Percentiles rank a stretch among this genome's conserved stretches.
phyloP scores from a whole-genome alignment of 129 eudicot species.

The Tanacetum coccineum region DNA sequence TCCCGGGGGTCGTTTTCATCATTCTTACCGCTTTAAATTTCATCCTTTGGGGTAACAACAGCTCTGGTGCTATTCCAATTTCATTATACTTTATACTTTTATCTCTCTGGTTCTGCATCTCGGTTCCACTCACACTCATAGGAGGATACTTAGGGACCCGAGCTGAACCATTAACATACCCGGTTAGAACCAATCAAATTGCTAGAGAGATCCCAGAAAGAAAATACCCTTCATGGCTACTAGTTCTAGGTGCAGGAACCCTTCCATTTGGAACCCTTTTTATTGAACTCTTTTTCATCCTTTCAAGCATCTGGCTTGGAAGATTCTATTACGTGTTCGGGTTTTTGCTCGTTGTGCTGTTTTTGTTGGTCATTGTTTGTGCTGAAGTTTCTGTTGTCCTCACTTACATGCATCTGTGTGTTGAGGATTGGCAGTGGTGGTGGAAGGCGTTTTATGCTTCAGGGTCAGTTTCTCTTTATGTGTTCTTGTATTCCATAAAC shows the following conservation, averaged over 20 bases:
- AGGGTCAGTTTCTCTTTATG: slow-evolving; percentile 10
- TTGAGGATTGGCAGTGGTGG: slow-evolving; percentile 19
- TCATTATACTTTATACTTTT: slow-evolving; percentile 49
- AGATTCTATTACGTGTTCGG: slow-evolving; percentile 16
- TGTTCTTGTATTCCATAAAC: slow-evolving; percentile 8
- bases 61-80: slow-evolving; percentile 65
- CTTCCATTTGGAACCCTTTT: slow-evolving; percentile 71
- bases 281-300: slow-evolving; percentile 62
- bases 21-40: slow-evolving; percentile 52
- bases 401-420: slow-evolving; percentile 14
- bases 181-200: slow-evolving; percentile 62
- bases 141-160: slow-evolving; percentile 63
- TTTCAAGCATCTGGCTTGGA: slow-evolving; percentile 42
- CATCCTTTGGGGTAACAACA: slow-evolving; percentile 56
- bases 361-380: slow-evolving; percentile 14
- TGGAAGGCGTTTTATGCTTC: slow-evolving; percentile 21
- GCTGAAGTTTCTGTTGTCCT: slow-evolving; percentile 15
- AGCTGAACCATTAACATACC: slow-evolving; percentile 46
- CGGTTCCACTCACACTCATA: slow-evolving; percentile 61
- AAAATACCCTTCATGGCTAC: slow-evolving; percentile 68
- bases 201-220: slow-evolving; percentile 67
- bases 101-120: slow-evolving; percentile 64
- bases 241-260: slow-evolving; percentile 73
- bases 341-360: slow-evolving; percentile 4
- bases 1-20: slow-evolving; percentile 57